Evolutionary conservation across 768 basidiomycete species (phyloP).

Genomic region (Naganishia antarctica): DNA sequence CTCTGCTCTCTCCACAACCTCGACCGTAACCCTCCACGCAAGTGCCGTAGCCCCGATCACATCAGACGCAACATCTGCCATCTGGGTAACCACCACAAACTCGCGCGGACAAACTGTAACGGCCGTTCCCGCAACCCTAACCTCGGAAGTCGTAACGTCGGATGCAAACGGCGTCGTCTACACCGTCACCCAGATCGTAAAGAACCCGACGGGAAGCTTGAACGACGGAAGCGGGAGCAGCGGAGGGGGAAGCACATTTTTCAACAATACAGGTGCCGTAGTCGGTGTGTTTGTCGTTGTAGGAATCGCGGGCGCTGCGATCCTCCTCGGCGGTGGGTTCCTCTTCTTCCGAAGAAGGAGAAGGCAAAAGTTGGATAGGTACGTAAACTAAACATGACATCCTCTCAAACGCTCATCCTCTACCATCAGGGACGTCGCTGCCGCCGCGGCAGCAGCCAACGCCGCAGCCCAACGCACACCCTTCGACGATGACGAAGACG

Average conservation of each 20-base stretch:
- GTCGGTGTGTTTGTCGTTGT: slow-evolving; percentile 69
- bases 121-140: slow-evolving; percentile 41
- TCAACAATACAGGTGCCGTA: slow-evolving; percentile 66
- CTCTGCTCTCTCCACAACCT: background rate
- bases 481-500: slow-evolving; percentile 48
- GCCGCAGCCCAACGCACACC: slow-evolving; percentile 38
- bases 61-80: slow-evolving; percentile 35
- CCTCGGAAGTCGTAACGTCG: slow-evolving; percentile 37
- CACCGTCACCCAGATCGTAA: slow-evolving; percentile 47
- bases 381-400: background rate
- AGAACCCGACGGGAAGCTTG: slow-evolving; percentile 43
- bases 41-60: background rate
- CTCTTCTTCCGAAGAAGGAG: slow-evolving; percentile 47
- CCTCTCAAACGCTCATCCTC: background rate
- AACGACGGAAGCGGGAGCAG: slow-evolving; percentile 37
- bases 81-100: slow-evolving; percentile 44
- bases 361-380: slow-evolving; percentile 45
- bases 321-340: slow-evolving; percentile 54
- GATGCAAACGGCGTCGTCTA: slow-evolving; percentile 41
- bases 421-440: slow-evolving; percentile 40
- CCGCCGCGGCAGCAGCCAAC: slow-evolving; percentile 46
- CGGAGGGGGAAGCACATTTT: slow-evolving; percentile 46
- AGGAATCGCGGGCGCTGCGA: slow-evolving; percentile 61
- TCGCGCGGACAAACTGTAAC: slow-evolving; percentile 36
- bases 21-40: slow-evolving; percentile 21